Evolutionary conservation across 1,284 basidiomycete genomes (phyloP).

Genomic region (Apiotrichum sp.): DNA sequence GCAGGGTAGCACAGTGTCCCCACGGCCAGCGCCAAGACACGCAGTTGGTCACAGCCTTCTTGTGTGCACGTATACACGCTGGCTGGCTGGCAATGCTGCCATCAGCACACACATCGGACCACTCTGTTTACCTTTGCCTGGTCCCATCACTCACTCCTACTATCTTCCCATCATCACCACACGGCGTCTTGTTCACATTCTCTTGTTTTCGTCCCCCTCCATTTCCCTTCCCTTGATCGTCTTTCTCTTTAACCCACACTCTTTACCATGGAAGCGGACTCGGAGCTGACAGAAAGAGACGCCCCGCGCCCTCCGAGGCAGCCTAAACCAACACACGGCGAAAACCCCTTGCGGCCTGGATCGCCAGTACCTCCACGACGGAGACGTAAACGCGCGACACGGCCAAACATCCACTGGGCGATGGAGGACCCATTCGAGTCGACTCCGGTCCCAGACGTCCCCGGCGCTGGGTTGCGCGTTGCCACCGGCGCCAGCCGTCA

Average conservation of each 20-base stretch:
- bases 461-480: constrained; percentile 5
- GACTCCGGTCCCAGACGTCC: constrained; percentile 1
- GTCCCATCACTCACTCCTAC: no score
- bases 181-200: no score
- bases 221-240: neutral
- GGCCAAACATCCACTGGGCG: neutral
- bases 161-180: no score
- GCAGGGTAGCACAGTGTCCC: no score
- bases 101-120: no score
- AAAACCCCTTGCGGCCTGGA: neutral
- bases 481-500: constrained; percentile 7
- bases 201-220: neutral
- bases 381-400: neutral
- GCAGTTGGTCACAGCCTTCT: no score
- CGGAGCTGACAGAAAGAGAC: constrained; percentile 1
- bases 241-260: neutral
- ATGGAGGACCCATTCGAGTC: constrained; percentile 37
- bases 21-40: no score
- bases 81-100: no score
- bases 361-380: neutral
- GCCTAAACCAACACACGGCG: neutral
- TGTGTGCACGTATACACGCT: no score
- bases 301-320: neutral
- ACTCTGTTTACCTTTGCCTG: no score
- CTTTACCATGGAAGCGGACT: neutral